phyloP scores from a whole-genome alignment of 208 protist genomes.

The Angomonas ambiguus region DNA sequence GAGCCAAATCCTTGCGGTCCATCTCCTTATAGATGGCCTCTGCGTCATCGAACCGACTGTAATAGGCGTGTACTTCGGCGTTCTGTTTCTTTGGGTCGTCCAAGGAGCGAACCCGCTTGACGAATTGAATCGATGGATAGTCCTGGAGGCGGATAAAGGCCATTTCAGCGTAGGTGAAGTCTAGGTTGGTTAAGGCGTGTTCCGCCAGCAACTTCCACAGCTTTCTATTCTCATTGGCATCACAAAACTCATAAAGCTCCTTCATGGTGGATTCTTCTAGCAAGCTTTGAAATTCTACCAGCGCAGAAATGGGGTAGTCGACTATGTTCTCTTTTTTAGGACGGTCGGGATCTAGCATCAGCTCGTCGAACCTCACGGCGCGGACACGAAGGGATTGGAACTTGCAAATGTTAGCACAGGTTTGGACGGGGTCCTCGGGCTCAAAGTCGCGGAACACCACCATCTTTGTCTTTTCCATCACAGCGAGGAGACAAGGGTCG shows the following conservation, averaged over 20 bases:
- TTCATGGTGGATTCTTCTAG: conserved; percentile 60
- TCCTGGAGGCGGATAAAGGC: conserved; percentile 93
- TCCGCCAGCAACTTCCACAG: conserved; percentile 95
- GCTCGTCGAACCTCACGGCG: conserved; percentile 90
- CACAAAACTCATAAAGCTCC: conserved; percentile 92
- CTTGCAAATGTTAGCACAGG: conserved; percentile 88
- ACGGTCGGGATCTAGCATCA: conserved; percentile 90
- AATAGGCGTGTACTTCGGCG: conserved; percentile 96
- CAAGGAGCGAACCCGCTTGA: conserved; percentile 90
- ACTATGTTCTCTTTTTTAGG: conserved; percentile 83
- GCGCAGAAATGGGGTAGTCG: conserved; percentile 83
- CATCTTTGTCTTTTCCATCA: conserved; percentile 96
- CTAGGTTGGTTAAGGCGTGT: conserved; percentile 76
- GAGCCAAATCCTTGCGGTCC: conserved; percentile 94
- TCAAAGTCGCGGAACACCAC: conserved; percentile 88
- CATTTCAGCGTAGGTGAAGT: conserved; percentile 89
- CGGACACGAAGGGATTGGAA: conserved; percentile 92
- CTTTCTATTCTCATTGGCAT: conserved; percentile 80
- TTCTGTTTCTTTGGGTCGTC: conserved; percentile 93
- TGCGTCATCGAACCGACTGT: conserved; percentile 94
- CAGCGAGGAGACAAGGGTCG: conserved; percentile 89
- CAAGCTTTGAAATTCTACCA: conserved; percentile 84
- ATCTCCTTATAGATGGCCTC: conserved; percentile 94
- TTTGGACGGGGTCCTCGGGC: conserved; percentile 89
- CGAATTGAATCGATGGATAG: conserved; percentile 96